Conservation (phyloP, 257 asterid genomes). For the Solanum chilense region DNA sequence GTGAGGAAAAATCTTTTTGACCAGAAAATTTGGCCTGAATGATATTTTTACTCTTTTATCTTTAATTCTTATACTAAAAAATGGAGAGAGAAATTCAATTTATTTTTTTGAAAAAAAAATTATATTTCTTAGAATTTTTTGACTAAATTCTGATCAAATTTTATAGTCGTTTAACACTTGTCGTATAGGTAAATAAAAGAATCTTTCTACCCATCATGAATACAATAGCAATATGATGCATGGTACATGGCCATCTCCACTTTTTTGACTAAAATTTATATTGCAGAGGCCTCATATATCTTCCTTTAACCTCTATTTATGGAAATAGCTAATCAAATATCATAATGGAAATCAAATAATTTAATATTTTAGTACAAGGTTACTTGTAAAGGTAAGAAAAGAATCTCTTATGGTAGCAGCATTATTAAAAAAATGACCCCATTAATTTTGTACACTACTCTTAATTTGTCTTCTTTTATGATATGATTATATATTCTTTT, state of each 20-base stretch:
- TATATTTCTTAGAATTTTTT: too few species aligned
- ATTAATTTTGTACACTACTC: neutral
- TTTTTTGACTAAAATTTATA: neutral
- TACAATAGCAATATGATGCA: neutral
- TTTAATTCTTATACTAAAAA: too few species aligned
- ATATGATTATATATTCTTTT: neutral
- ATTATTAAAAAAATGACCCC: neutral
- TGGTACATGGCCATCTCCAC: neutral
- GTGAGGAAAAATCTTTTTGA: too few species aligned
- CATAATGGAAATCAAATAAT: neutral
- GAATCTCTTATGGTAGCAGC: neutral
- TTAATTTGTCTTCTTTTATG: neutral
- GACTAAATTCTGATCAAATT: too few species aligned
- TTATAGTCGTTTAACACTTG: too few species aligned
- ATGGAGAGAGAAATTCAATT: too few species aligned
- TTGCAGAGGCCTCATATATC: neutral
- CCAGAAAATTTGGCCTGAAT: too few species aligned
- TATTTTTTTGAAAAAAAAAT: too few species aligned
- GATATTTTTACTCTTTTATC: too few species aligned
- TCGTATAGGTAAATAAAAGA: neutral
- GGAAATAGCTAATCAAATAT: neutral
- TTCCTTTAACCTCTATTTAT: neutral
- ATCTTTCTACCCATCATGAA: neutral
- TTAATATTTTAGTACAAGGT: neutral
- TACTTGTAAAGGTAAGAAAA: neutral